Conservation (phyloP, 116 monocot genomes). For the Cymodocea nodosa region DNA sequence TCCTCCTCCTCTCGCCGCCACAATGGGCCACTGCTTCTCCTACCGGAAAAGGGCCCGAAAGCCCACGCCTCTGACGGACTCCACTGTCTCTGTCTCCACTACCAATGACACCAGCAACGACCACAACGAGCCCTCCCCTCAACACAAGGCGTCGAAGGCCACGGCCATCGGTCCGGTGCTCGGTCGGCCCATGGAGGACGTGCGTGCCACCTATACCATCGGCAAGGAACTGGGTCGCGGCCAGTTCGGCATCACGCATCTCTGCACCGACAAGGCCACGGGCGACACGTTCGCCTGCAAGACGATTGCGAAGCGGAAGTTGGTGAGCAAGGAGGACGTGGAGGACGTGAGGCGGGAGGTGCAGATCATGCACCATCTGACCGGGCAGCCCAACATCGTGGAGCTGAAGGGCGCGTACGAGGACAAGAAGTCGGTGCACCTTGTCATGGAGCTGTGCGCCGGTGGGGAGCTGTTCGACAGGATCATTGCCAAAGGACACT, state of each 20-base stretch:
- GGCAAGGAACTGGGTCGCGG: constrained; percentile 45
- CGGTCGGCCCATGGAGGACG: constrained; percentile 36
- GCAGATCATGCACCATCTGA: constrained; percentile 44
- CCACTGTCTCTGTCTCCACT: not conserved
- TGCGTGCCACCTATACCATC: constrained; percentile 20
- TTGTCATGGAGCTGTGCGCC: constrained; percentile 10
- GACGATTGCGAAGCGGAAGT: constrained; percentile 45
- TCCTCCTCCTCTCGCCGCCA: not conserved
- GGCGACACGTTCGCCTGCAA: constrained; percentile 41
- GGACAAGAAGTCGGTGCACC: constrained; percentile 40
- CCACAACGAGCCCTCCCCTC: constrained; percentile 1
- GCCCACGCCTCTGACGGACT: not conserved
- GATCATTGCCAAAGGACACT: constrained; percentile 37
- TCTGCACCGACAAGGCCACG: constrained; percentile 25
- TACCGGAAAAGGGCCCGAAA: not conserved
- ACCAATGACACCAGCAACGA: constrained; percentile 8
- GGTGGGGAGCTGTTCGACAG: constrained; percentile 37
- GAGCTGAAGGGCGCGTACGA: constrained; percentile 40
- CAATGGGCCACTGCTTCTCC: constrained; percentile 33
- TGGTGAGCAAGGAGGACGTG: constrained; percentile 35
- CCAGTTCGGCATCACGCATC: constrained; percentile 39
- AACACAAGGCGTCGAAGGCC: not conserved
- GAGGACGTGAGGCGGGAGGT: constrained; percentile 40
- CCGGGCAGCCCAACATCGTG: constrained; percentile 37
- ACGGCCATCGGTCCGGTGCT: constrained; percentile 26